A percentile compares a stretch with the other conserved stretches of the same genome.
phyloP scores from a whole-genome alignment of 2,329 filamentous ascomycete genomes.

The Ramichloridium luteum region DNA sequence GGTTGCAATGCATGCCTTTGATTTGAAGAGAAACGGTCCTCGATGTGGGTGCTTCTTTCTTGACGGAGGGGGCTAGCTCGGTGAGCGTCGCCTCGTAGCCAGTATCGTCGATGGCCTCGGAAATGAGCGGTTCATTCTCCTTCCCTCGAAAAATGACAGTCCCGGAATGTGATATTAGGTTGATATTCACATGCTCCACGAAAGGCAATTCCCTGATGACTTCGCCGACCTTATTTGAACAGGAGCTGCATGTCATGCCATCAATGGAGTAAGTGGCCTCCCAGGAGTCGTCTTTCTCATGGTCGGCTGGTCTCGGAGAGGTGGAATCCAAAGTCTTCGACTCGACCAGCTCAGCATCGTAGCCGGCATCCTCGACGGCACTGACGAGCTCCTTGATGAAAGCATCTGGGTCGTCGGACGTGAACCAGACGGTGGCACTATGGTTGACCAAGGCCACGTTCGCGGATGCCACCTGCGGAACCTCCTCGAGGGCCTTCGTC shows the following conservation, averaged over 20 bases:
- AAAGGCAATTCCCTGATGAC: constrained; percentile 36
- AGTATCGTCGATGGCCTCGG: constrained; percentile 38
- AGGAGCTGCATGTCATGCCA: constrained; percentile 48
- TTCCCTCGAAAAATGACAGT: constrained; percentile 33
- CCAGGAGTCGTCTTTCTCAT: constrained; percentile 1
- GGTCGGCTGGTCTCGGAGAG: no score
- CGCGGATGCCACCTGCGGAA: constrained; percentile 35
- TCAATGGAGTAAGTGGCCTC: constrained; percentile 28
- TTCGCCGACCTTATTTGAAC: constrained; percentile 38
- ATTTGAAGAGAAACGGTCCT: constrained; percentile 27
- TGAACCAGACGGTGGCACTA: constrained; percentile 7
- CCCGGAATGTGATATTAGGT: constrained; percentile 29
- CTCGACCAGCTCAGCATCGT: constrained; percentile 23
- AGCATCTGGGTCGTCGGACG: constrained; percentile 18
- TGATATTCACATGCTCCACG: constrained; percentile 38
- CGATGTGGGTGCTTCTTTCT: not conserved
- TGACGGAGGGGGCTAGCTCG: constrained; percentile 2
- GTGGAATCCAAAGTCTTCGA: constrained; percentile 1
- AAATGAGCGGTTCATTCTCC: constrained; percentile 33
- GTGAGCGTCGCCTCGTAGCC: constrained; percentile 30
- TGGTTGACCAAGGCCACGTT: constrained; percentile 38
- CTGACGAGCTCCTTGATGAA: constrained; percentile 35
- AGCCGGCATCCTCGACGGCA: constrained; percentile 37
- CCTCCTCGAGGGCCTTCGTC: constrained; percentile 33
- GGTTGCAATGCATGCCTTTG: constrained; percentile 35